Conservation (phyloP, 805 yeast genomes). For the Wickerhamomyces strasburgensis region DNA sequence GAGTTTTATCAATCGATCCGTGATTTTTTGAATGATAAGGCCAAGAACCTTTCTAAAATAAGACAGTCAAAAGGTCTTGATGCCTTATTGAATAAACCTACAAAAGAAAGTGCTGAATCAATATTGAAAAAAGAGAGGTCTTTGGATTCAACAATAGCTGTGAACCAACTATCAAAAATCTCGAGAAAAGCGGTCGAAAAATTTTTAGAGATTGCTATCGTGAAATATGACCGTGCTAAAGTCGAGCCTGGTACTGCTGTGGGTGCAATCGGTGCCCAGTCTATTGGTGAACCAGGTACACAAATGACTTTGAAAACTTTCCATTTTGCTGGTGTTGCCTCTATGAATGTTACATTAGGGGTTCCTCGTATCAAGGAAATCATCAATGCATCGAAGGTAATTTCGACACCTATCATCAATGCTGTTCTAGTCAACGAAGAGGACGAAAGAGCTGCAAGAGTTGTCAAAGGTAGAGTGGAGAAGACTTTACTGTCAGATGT, state of each 20-base stretch:
- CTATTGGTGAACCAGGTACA: conserved; percentile 99
- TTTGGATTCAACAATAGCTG: conserved; percentile 38
- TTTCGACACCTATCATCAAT: conserved; percentile 94
- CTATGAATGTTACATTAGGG: conserved; percentile 98
- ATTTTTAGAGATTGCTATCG: conserved; percentile 72
- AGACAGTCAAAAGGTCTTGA: conserved; percentile 51
- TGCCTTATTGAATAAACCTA: conserved; percentile 38
- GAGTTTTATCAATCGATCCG: conserved; percentile 74
- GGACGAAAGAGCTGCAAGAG: conserved; percentile 97
- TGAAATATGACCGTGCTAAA: conserved; percentile 80
- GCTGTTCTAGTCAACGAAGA: conserved; percentile 88
- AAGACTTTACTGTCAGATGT: conserved; percentile 85
- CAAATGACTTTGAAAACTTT: conserved; percentile 96
- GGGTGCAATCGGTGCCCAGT: conserved; percentile 98
- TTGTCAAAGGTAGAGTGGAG: conserved; percentile 95
- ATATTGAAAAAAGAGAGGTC: conserved; percentile 35
- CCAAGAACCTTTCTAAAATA: conserved; percentile 47
- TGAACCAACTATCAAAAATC: conserved; percentile 63
- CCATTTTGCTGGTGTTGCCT: conserved; percentile 99
- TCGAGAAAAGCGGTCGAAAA: conserved; percentile 52
- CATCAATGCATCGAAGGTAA: conserved; percentile 91
- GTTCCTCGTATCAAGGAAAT: conserved; percentile 99
- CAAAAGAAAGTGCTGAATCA: conserved; percentile 37
- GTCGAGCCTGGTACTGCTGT: conserved; percentile 99
- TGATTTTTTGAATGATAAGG: conserved; percentile 54